Conservation (phyloP, 2,329 filamentous ascomycete genomes). For the Diaporthe sp. region DNA sequence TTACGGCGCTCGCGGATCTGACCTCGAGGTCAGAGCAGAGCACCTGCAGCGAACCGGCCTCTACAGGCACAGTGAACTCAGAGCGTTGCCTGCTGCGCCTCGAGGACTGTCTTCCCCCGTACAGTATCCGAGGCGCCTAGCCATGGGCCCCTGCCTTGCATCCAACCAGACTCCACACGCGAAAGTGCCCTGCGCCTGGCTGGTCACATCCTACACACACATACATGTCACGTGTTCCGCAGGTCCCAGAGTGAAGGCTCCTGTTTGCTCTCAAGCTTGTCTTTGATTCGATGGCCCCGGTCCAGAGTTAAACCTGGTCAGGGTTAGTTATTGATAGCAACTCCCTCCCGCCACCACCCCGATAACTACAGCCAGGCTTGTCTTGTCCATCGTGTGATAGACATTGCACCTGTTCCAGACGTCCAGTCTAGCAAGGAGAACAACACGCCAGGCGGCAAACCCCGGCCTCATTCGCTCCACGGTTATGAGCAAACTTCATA, state of each 20-base stretch:
- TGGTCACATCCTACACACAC: neutral
- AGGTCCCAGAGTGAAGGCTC: neutral
- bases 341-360: conserved; percentile 3
- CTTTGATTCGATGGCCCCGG: conserved; percentile 1
- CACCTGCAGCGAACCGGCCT: neutral
- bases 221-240: conserved; percentile 16
- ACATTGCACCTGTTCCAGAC: neutral
- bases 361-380: neutral
- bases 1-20: neutral
- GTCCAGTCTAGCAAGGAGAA: neutral
- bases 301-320: neutral
- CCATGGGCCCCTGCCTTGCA: neutral
- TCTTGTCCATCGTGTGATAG: conserved; percentile 15
- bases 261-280: conserved; percentile 12
- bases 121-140: neutral
- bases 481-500: conserved; percentile 22
- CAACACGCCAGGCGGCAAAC: neutral
- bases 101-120: neutral
- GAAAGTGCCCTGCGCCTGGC: neutral
- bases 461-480: conserved; percentile 20
- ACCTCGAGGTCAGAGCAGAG: neutral
- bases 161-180: conserved; percentile 1
- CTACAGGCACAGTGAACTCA: neutral
- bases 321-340: conserved; percentile 22
- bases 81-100: neutral